Evolutionary conservation across 139 green algal genomes (phyloP), one percentile per base, ranked within the genome.

Genomic region (Chlorella sorokiniana): DNA sequence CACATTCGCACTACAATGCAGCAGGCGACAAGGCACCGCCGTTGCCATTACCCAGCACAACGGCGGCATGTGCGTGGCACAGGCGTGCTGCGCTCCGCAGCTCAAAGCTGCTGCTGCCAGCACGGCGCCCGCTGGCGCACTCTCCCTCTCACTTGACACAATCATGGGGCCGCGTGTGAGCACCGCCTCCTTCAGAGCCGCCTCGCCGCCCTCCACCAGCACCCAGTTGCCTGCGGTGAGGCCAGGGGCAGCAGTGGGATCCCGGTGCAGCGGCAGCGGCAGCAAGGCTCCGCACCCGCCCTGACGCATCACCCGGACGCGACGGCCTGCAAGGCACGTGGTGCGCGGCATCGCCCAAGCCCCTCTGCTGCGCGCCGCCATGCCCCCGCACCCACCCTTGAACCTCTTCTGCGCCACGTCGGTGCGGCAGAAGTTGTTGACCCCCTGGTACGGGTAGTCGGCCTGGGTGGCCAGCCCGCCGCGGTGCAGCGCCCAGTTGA

Each of bases 391-490:
- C 71, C 22, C 71, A 78, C 71, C 59, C 56, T 82, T 69, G 80
- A 89, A 86, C 18, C 62, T 69, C 38, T 69, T 68, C 22, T 85
- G 8, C 1, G 27, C 20, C 44, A 65, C 48, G 18, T 86, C 51
- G 3, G 54, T 63, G 54, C 67, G 56, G 82, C 90, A 93, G 48
- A 79, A 91, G 84, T 86, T 81, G 68, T 86, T 83, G 18, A 90
- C 78, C 27, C 86, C 90, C 27, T 73, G 65, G 48, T 56, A 93
- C 0, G 88, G 86, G 79, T 93, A 93, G 31, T 73, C 81, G 22
- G 79, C 85, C 38, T 90, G 73, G 3, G 72, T 69, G 14, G 76
- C 64, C 61, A 89, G 22, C 3, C 72, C 86, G 2, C 70, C 79
- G 16, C 76, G 73, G 10, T 70, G 35, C 51, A 90, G 83, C 18